Conservation (phyloP, 2,329 filamentous ascomycete species). For the Phialemonium atrogriseum region DNA sequence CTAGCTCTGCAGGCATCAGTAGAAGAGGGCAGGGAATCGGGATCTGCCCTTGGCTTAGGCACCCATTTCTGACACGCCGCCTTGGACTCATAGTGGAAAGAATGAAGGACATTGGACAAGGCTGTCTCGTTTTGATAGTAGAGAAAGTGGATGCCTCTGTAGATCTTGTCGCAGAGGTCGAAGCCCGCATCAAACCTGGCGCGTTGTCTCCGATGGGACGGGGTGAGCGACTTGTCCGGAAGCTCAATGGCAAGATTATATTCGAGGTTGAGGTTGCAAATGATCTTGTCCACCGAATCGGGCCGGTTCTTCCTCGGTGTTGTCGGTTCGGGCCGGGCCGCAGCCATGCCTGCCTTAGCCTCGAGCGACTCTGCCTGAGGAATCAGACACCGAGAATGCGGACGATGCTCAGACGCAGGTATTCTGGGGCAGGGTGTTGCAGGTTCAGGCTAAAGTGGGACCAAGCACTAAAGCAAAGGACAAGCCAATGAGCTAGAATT, state of each 20-base stretch:
- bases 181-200: constrained; percentile 9
- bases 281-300: constrained; percentile 10
- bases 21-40: constrained; percentile 8
- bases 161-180: constrained; percentile 13
- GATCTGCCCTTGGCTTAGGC: constrained; percentile 12
- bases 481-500: too few relatives aligned
- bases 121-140: constrained; percentile 10
- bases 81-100: constrained; percentile 15
- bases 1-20: constrained; percentile 8
- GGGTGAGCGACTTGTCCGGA: constrained; percentile 12
- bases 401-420: too few relatives aligned
- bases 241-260: constrained; percentile 19
- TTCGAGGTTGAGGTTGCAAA: constrained; percentile 15
- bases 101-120: constrained; percentile 9
- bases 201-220: constrained; percentile 9
- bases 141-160: constrained; percentile 13
- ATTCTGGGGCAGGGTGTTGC: too few relatives aligned
- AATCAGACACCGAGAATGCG: too few relatives aligned
- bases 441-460: too few relatives aligned
- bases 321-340: constrained; percentile 1
- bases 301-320: background rate
- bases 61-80: constrained; percentile 13
- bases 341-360: too few relatives aligned
- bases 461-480: too few relatives aligned
- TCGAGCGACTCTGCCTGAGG: background rate